Conservation (phyloP, 148 eudicot genomes). For the Rheum nobile region DNA sequence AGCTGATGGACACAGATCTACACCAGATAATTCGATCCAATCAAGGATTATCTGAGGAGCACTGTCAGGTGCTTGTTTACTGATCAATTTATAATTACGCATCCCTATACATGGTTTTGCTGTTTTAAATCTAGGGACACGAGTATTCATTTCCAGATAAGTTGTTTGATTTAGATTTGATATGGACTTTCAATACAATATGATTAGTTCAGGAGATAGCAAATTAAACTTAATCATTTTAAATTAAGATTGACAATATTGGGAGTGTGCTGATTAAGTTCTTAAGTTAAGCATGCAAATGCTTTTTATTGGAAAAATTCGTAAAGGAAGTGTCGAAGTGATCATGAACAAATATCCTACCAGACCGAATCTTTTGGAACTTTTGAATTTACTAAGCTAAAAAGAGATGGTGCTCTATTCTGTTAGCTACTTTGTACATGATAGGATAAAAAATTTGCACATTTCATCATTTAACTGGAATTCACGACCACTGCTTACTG, state of each 20-base stretch:
- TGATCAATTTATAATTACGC: background rate
- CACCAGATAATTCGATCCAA: slow-evolving; percentile 95
- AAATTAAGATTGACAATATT: background rate
- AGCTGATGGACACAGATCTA: slow-evolving; percentile 96
- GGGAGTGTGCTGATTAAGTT: background rate
- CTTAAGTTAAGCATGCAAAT: background rate
- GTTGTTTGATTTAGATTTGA: background rate
- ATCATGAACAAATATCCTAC: background rate
- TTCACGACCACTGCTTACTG: too few species aligned
- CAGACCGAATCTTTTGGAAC: background rate
- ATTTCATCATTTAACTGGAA: too few species aligned
- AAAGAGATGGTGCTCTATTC: background rate
- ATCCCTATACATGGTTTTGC: background rate
- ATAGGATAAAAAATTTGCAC: too few species aligned
- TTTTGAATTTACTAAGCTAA: background rate
- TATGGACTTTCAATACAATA: background rate
- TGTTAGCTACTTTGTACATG: background rate
- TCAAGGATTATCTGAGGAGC: slow-evolving; percentile 84
- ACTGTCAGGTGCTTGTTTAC: slow-evolving; percentile 58
- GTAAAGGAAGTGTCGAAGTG: background rate
- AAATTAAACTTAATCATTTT: background rate
- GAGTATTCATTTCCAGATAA: background rate
- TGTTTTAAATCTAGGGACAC: background rate
- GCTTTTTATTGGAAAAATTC: background rate
- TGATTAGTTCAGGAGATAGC: background rate